phyloP scores from a whole-genome alignment of 805 yeast genomes.

The Kodamaea hsintzibuensis region DNA sequence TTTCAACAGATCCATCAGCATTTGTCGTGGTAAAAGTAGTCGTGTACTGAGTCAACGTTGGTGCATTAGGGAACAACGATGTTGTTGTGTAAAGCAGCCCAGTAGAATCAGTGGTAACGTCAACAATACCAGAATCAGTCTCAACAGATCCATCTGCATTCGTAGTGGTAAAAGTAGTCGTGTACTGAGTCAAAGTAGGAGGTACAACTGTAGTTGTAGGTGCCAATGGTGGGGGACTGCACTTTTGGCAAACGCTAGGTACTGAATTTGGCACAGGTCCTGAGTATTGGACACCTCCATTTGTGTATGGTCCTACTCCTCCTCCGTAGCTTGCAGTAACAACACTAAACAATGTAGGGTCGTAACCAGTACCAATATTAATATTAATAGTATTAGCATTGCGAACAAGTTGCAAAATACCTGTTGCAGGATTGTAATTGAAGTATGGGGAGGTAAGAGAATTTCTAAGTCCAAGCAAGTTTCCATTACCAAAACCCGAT shows the following conservation, averaged over 20 bases:
- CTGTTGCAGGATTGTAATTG: conserved; percentile 12
- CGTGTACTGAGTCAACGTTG: conserved; percentile 2
- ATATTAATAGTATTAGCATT: conserved; percentile 1
- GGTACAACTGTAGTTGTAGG: not conserved
- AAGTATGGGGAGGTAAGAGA: not conserved
- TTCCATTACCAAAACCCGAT: conserved; percentile 30
- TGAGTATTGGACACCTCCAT: conserved; percentile 13
- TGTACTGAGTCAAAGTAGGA: conserved; percentile 11
- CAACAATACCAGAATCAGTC: conserved; percentile 21
- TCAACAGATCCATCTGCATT: conserved; percentile 14
- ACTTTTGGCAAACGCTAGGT: conserved; percentile 5
- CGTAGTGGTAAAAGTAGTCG: conserved; percentile 18
- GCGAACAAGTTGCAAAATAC: conserved; percentile 18
- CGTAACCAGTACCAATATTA: conserved; percentile 15
- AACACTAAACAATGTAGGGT: conserved; percentile 2
- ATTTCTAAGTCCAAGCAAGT: conserved; percentile 18
- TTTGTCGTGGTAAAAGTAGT: conserved; percentile 7
- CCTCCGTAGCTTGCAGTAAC: conserved; percentile 8
- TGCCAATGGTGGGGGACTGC: conserved; percentile 2
- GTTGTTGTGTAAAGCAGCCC: conserved; percentile 17
- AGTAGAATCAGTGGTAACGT: conserved; percentile 17
- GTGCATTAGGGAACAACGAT: conserved; percentile 2
- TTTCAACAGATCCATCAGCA: conserved; percentile 5
- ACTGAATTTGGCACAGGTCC: conserved; percentile 5
- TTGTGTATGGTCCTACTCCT: conserved; percentile 3